Percentiles rank a stretch among this genome's conserved stretches.
These are phyloP conservation scores for Globisporangium mamillatum DNA, from an alignment of 352 stramenopile species.

Conservation along the genomic window DNA sequence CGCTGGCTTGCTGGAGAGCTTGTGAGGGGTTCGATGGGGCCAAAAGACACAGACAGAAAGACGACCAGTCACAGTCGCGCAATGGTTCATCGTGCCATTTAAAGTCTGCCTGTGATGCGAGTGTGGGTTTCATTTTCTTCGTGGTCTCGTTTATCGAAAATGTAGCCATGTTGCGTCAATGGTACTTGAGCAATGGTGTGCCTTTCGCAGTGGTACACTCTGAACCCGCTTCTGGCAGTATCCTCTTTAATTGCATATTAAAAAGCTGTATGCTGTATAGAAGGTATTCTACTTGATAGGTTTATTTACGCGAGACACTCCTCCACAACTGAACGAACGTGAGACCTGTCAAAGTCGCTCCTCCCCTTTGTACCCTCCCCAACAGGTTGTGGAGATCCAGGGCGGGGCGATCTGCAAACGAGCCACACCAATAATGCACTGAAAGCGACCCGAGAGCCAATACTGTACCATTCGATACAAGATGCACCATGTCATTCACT, in stretches of 20 bases:
- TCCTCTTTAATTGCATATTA: neutral
- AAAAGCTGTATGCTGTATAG: neutral
- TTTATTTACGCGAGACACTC: slow-evolving; percentile 1
- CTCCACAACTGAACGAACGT: neutral
- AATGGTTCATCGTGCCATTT: neutral
- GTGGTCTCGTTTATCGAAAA: neutral
- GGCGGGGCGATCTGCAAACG: neutral
- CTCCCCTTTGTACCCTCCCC: neutral
- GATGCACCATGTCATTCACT: neutral
- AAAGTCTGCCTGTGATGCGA: too few relatives aligned
- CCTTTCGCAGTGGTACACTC: neutral
- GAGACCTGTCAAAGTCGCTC: neutral
- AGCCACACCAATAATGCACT: neutral
- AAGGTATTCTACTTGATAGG: neutral
- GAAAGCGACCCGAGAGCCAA: neutral
- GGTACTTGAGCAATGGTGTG: neutral
- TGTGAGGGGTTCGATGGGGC: neutral
- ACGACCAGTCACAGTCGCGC: slow-evolving; percentile 2
- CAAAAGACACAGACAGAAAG: neutral
- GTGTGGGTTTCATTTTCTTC: neutral
- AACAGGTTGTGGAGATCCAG: neutral
- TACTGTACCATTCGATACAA: neutral
- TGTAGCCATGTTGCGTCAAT: slow-evolving; percentile 7
- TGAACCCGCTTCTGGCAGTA: neutral
- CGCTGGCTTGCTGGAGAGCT: neutral